A percentile compares a stretch with the other conserved stretches of the same genome.
phyloP scores from a whole-genome alignment of 139 green algal genomes.

The Chlorella sp. region DNA sequence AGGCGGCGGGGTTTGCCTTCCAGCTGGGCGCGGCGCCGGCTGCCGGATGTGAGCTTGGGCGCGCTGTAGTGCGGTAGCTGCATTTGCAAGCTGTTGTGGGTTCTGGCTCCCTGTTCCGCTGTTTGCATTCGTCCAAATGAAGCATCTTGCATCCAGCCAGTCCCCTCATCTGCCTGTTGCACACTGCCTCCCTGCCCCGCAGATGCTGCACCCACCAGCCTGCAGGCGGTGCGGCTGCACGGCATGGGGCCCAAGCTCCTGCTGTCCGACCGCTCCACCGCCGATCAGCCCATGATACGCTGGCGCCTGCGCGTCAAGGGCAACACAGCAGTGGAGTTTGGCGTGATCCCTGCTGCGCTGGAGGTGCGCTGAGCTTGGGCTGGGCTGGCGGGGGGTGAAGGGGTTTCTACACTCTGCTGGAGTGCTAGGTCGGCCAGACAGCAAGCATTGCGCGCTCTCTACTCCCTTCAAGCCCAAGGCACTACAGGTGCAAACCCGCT shows the following conservation, averaged over 20 bases:
- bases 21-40: background rate
- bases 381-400: too few relatives aligned
- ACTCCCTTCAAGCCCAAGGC: too few relatives aligned
- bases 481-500: too few relatives aligned
- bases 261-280: constrained; percentile 66
- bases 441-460: too few relatives aligned
- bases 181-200: background rate
- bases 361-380: constrained; percentile 32
- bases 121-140: too few relatives aligned
- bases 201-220: background rate
- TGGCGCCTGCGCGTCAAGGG: constrained; percentile 67
- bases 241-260: constrained; percentile 80
- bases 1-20: constrained; percentile 40
- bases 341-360: constrained; percentile 59
- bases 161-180: too few relatives aligned
- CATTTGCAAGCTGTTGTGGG: too few relatives aligned
- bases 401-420: background rate
- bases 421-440: background rate
- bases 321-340: constrained; percentile 82
- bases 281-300: constrained; percentile 59
- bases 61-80: too few relatives aligned
- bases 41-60: background rate
- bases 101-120: too few relatives aligned
- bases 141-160: too few relatives aligned
- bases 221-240: constrained; percentile 58